These are phyloP conservation scores for Silene coronaria DNA, from an alignment of 179 eudicot species.

Conservation along the genomic window DNA sequence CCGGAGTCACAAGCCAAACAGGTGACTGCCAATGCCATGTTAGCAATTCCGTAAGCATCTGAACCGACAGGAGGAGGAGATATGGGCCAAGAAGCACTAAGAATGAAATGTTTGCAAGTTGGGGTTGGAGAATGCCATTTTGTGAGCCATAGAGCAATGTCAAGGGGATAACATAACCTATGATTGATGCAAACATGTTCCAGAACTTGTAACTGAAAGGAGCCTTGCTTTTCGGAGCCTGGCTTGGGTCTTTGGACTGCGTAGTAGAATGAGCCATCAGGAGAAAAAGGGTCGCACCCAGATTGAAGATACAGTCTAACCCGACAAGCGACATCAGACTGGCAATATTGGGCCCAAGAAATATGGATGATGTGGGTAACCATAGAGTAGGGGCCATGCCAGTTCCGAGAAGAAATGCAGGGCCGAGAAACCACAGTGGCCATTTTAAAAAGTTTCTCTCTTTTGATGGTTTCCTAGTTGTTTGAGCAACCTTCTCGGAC, in stretches of 20 bases:
- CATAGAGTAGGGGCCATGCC: slow-evolving; percentile 95
- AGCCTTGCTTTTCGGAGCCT: slow-evolving; percentile 43
- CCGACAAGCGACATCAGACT: slow-evolving; percentile 79
- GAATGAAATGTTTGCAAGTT: slow-evolving; percentile 56
- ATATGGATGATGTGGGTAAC: slow-evolving; percentile 79
- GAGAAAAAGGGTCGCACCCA: slow-evolving; percentile 79
- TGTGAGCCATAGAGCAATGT: slow-evolving; percentile 46
- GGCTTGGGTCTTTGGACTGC: slow-evolving; percentile 42
- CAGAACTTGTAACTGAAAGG: slow-evolving; percentile 70
- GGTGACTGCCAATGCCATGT: slow-evolving; percentile 97
- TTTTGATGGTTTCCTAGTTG: slow-evolving; percentile 22
- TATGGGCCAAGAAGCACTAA: slow-evolving; percentile 78
- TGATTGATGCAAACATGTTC: slow-evolving; percentile 64
- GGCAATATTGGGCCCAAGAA: slow-evolving; percentile 83
- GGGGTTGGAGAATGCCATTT: slow-evolving; percentile 64
- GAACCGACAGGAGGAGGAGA: slow-evolving; percentile 71
- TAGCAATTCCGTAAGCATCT: slow-evolving; percentile 77
- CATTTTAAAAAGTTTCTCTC: slow-evolving; percentile 49
- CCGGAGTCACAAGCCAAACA: slow-evolving; percentile 88
- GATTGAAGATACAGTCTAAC: slow-evolving; percentile 84
- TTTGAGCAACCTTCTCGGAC: slow-evolving; percentile 34
- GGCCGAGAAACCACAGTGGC: slow-evolving; percentile 93
- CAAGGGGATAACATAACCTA: slow-evolving; percentile 62
- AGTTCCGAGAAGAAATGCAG: slow-evolving; percentile 65
- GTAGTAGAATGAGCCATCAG: slow-evolving; percentile 88